These are phyloP conservation scores for Dichotomocladium elegans DNA, from an alignment of 371 early-diverging fungal species.

Conservation along the genomic window DNA sequence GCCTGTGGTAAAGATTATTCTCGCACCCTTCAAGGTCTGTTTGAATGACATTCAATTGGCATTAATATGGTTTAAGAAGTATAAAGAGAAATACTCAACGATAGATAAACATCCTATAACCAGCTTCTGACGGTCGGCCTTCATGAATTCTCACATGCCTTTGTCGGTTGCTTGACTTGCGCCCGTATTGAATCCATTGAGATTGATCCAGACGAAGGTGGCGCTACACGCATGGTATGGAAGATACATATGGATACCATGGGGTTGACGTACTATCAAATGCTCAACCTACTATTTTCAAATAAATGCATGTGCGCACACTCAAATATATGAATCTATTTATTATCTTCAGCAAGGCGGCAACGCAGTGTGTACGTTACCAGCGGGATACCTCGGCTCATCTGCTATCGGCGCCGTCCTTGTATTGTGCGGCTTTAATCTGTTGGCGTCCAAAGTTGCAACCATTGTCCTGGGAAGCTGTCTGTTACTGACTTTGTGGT, in stretches of 20 bases:
- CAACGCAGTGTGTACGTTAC: conserved; percentile 62
- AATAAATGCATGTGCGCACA: too few relatives aligned
- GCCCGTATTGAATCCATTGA: conserved; percentile 80
- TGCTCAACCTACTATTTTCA: background rate
- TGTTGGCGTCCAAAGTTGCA: conserved; percentile 77
- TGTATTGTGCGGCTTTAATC: conserved; percentile 85
- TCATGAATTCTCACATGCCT: conserved; percentile 79
- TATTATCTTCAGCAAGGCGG: conserved; percentile 53
- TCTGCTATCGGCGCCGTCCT: conserved; percentile 80
- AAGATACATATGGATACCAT: background rate
- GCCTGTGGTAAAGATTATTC: conserved; percentile 68
- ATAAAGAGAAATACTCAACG: background rate
- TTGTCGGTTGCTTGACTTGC: conserved; percentile 77
- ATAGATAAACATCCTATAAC: background rate
- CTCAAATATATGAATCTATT: too few relatives aligned
- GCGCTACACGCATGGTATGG: conserved; percentile 72
- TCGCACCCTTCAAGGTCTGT: conserved; percentile 83
- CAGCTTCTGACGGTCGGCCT: conserved; percentile 72
- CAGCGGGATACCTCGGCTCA: conserved; percentile 72
- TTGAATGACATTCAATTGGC: background rate
- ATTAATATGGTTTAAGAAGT: background rate
- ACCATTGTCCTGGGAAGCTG: conserved; percentile 76
- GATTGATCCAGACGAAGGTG: conserved; percentile 88
- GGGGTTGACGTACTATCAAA: background rate
- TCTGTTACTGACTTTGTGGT: conserved; percentile 68